Evolutionary conservation across 75 land plant genomes (phyloP).

Genomic region (Pseudotsuga menziesii): DNA sequence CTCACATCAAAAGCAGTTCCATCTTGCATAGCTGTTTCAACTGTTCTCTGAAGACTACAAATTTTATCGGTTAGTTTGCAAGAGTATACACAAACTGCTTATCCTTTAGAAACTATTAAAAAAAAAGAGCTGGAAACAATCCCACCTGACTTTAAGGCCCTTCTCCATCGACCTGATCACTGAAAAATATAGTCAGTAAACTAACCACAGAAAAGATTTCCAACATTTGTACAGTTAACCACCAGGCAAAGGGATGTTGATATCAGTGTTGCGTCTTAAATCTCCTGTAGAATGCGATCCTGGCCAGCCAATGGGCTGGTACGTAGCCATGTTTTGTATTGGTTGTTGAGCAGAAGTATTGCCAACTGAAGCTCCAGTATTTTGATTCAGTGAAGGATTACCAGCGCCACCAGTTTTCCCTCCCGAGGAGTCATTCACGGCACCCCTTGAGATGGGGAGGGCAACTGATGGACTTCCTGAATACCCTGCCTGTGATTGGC

Average conservation of each 20-base stretch:
- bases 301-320: conserved; percentile 29
- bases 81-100: conserved; percentile 4
- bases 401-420: conserved; percentile 9
- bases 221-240: conserved; percentile 10
- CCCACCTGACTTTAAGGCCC: conserved; percentile 1
- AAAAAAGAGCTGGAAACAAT: neutral
- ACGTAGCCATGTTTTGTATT: neutral
- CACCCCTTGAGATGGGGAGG: conserved; percentile 32
- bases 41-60: conserved; percentile 5
- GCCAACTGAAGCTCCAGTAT: conserved; percentile 1
- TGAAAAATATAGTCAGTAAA: neutral
- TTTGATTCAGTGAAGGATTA: neutral
- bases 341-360: conserved; percentile 1
- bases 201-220: neutral
- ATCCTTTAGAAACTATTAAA: neutral
- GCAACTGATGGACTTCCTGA: conserved; percentile 20
- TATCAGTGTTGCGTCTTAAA: conserved; percentile 24
- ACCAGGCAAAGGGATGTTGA: conserved; percentile 35
- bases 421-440: conserved; percentile 1
- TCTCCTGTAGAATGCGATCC: conserved; percentile 18
- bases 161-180: neutral
- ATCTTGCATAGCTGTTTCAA: conserved; percentile 2
- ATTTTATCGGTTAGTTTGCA: conserved; percentile 8
- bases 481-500: conserved; percentile 7
- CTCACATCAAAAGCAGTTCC: conserved; percentile 8